Conservation (phyloP, 2,329 filamentous ascomycete species). For the Cercospora zeina region DNA sequence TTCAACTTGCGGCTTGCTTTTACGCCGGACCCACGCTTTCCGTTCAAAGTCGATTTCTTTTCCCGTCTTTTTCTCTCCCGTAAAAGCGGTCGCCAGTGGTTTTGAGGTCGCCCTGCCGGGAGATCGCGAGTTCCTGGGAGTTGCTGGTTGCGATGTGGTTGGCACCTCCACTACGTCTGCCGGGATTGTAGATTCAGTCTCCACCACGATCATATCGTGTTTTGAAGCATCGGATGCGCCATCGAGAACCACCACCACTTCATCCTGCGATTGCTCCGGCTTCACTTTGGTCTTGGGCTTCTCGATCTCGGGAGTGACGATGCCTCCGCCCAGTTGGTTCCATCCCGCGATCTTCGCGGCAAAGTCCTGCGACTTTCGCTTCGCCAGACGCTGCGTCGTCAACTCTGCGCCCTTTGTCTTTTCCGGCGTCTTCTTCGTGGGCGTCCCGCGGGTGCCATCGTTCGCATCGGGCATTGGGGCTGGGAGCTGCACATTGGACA, state of each 20-base stretch:
- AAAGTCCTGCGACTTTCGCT: slow-evolving; percentile 39
- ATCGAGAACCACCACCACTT: slow-evolving; percentile 33
- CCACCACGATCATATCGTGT: slow-evolving; percentile 29
- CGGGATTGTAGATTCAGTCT: slow-evolving; percentile 22
- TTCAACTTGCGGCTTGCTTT: slow-evolving; percentile 42
- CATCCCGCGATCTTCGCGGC: slow-evolving; percentile 39
- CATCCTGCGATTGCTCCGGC: slow-evolving; percentile 30
- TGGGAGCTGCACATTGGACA: slow-evolving; percentile 31
- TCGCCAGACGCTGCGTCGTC: slow-evolving; percentile 31
- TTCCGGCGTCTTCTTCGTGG: slow-evolving; percentile 35
- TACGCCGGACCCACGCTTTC: slow-evolving; percentile 42
- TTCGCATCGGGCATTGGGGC: slow-evolving; percentile 38
- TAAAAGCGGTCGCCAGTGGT: slow-evolving; percentile 9
- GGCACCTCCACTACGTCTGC: slow-evolving; percentile 16
- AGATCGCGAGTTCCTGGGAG: slow-evolving; percentile 11
- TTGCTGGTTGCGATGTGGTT: slow-evolving; percentile 8
- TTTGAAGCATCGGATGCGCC: slow-evolving; percentile 13
- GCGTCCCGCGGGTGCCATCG: slow-evolving; percentile 25
- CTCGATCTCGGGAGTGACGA: slow-evolving; percentile 19
- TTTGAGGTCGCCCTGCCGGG: slow-evolving; percentile 17
- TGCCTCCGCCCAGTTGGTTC: slow-evolving; percentile 36
- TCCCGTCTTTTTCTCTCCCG: slow-evolving; percentile 27
- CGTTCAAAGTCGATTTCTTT: slow-evolving; percentile 38
- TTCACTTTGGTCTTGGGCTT: slow-evolving; percentile 3
- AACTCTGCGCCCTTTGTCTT: slow-evolving; percentile 35